Percentiles rank a stretch among this genome's conserved stretches.
These are phyloP conservation scores for Paraconiothyrium sp. DNA, from an alignment of 2,329 filamentous ascomycete genomes.

Conservation along the genomic window DNA sequence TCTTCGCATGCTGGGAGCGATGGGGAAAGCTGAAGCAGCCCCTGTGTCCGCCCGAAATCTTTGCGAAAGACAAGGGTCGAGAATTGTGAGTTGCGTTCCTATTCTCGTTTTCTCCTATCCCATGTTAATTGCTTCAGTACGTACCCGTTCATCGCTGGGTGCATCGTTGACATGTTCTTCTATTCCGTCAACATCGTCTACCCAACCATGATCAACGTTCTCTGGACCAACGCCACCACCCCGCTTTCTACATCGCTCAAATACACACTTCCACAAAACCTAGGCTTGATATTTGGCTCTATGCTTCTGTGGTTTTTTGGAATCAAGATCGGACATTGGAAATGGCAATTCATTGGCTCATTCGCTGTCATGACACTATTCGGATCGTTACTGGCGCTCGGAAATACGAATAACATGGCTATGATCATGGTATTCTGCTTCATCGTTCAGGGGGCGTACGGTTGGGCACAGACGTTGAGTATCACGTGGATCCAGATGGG, in stretches of 20 bases:
- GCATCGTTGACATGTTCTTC: conserved; percentile 62
- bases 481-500: conserved; percentile 59
- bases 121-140: not conserved
- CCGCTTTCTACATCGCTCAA: conserved; percentile 44
- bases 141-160: conserved; percentile 13
- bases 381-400: conserved; percentile 55
- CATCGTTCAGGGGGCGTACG: conserved; percentile 56
- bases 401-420: conserved; percentile 54
- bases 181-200: conserved; percentile 58
- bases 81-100: conserved; percentile 31
- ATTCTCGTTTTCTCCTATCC: conserved; percentile 46
- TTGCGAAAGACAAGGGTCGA: conserved; percentile 3
- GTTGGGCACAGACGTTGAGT: conserved; percentile 57
- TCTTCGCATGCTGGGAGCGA: conserved; percentile 42
- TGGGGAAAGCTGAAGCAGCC: conserved; percentile 31
- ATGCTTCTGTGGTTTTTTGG: conserved; percentile 54
- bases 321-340: conserved; percentile 54
- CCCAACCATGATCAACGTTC: conserved; percentile 58
- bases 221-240: conserved; percentile 50
- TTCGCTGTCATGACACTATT: conserved; percentile 59
- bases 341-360: conserved; percentile 56
- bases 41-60: conserved; percentile 56
- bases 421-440: conserved; percentile 59
- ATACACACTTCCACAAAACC: conserved; percentile 55
- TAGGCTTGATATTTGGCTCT: conserved; percentile 55